Conservation (phyloP, 306 rosid species). For the Begonia fuchsioides region DNA sequence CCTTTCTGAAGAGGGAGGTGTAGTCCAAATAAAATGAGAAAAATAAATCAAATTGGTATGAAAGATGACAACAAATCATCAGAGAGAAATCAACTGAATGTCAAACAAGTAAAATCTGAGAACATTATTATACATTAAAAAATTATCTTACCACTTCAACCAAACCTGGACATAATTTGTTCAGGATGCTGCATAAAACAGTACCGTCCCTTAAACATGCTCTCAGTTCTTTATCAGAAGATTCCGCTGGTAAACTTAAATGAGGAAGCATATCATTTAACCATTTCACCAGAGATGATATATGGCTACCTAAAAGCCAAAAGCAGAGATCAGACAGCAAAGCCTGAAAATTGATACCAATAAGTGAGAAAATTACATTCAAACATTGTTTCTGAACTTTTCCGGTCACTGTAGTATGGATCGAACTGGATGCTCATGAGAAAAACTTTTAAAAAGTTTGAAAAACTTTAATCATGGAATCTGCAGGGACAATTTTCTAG, state of each 20-base stretch:
- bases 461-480: slow-evolving; percentile 12
- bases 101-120: not conserved
- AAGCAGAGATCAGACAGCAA: no score
- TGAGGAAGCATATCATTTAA: slow-evolving; percentile 61
- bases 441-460: slow-evolving; percentile 6
- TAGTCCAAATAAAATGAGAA: not conserved
- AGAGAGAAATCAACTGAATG: not conserved
- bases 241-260: slow-evolving; percentile 47
- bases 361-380: slow-evolving; percentile 24
- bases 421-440: slow-evolving; percentile 39
- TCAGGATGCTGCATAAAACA: slow-evolving; percentile 56
- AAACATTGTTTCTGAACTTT: slow-evolving; percentile 20
- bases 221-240: slow-evolving; percentile 70
- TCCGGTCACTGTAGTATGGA: slow-evolving; percentile 22
- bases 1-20: slow-evolving; percentile 31
- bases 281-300: slow-evolving; percentile 56
- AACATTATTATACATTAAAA: slow-evolving; percentile 7
- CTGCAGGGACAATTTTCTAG: slow-evolving; percentile 16
- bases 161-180: slow-evolving; percentile 54
- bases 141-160: slow-evolving; percentile 30
- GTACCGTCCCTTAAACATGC: slow-evolving; percentile 63
- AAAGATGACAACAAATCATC: not conserved
- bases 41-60: slow-evolving; percentile 6
- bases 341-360: not conserved
- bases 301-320: slow-evolving; percentile 30